Evolutionary conservation across 2,329 filamentous ascomycete species (phyloP), one percentile per base, ranked within the genome.

Genomic region (Cytospora chrysosperma): DNA sequence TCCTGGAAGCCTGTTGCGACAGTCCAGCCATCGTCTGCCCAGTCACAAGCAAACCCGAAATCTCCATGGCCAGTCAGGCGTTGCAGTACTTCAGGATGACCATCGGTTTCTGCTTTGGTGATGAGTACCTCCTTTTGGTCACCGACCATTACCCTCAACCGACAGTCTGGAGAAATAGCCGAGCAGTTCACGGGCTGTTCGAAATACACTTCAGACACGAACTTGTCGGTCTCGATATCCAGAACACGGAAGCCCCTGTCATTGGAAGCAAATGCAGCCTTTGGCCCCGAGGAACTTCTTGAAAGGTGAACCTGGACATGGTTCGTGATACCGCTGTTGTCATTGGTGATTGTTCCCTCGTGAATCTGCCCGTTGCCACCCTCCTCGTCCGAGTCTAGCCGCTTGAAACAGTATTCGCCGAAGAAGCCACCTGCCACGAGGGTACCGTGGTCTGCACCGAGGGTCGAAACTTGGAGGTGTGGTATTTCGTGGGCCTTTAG

Each of bases 1-100:
- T 94, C 91, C 74, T 94, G 90, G 66, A 88, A 89, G 26, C 88
- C 90, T 0, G 91, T 93, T 15, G 91, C 91, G 24, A 93, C 82
- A 15, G 87, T 88, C 77, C 87, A 87, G 34, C 90, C 90, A 71
- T 93, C 88, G 59, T 89, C 86, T 21, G 90, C 88, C 91, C 91
- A 94, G 68, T 89, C 90, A 70, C 89, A 92, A 1, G 90, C 86
- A 70, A 93, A 94, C 2, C 87, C 89, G 68, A 83, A 90, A 70
- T 93, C 90, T 17, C 79, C 79, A 70, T 92, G 89, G 2, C 88
- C 87, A 4, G 78, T 74, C 1, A 93, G 81, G 28, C 77, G 75
- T 68, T 88, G 81, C 67, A 83, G 80, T 61, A 78, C 79, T 64
- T 82, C 76, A 21, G 72, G 71, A 19, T 54, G 43, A 15, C 65